Percentiles rank a stretch among this genome's conserved stretches.
Conservation (phyloP, 192 early-diverging fungal genomes). For the Linnemannia elongata region DNA sequence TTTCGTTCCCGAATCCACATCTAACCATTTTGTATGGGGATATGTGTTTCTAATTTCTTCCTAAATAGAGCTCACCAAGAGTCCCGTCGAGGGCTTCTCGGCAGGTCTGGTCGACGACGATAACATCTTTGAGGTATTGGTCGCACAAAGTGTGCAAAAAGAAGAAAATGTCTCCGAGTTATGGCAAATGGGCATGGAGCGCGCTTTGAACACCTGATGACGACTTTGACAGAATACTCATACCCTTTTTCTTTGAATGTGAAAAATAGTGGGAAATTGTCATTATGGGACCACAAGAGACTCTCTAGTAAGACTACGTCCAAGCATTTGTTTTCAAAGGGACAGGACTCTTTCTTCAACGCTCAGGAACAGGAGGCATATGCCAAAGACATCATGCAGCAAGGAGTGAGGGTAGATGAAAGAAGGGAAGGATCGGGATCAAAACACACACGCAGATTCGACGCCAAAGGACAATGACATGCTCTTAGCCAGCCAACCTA, state of each 20-base stretch:
- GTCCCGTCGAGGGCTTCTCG: slow-evolving; percentile 86
- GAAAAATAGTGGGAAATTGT: slow-evolving; percentile 85
- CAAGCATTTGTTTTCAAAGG: neutral
- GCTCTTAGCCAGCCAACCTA: neutral
- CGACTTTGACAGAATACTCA: neutral
- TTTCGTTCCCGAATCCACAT: neutral
- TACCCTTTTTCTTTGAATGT: neutral
- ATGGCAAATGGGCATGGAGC: neutral
- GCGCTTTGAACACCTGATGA: neutral
- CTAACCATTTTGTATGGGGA: neutral
- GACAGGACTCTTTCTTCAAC: neutral
- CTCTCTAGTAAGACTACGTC: slow-evolving; percentile 78
- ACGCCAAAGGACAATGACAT: neutral
- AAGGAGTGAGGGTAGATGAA: neutral
- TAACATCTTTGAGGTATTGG: slow-evolving; percentile 88
- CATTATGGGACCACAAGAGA: slow-evolving; percentile 89
- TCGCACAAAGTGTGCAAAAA: neutral
- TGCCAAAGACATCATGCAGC: neutral
- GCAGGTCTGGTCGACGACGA: slow-evolving; percentile 89
- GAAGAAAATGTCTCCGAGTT: neutral
- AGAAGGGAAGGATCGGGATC: neutral
- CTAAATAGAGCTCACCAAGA: slow-evolving; percentile 77
- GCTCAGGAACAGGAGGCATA: neutral
- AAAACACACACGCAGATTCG: neutral
- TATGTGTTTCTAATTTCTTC: neutral